Base-by-base conservation (phyloP, 23 red algal genomes). In the Gracilaria vermiculophylla region DNA sequence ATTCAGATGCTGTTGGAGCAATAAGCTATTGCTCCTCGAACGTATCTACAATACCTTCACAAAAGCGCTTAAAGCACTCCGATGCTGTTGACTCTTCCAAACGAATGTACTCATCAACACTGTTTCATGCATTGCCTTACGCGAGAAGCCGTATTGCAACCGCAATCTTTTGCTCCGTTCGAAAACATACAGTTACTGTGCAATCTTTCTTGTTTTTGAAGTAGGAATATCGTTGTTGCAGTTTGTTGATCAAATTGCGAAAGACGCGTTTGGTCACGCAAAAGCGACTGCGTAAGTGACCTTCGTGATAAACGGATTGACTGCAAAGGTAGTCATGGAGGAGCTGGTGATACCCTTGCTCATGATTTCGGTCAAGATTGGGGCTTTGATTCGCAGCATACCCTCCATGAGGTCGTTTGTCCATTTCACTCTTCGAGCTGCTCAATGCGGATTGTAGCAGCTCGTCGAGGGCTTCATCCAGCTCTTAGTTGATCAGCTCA, bases 21-120 rank as follows among this genome's bases (percentile, higher is more conserved):
- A 74, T 39, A 19, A 81, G 37, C 34, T 73, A 81, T 36, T 79
- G 1, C 9, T 19, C 31, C 25, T 24, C 41, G 80, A 79, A 80
- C 25, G 16, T n/a, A 32, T 15, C 45, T 4, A 91, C 43, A 31
- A 91, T 44, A 0, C 13, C 21, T 60, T n/a, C n/a, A n/a, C n/a
- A n/a, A n/a, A n/a, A n/a, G n/a, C n/a, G n/a, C n/a, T n/a, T n/a
- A n/a, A n/a, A n/a, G n/a, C n/a, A n/a, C n/a, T n/a, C 25, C 34
- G 40, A 29, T 17, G 61, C 61, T 31, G 61, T 70, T 17, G 56
- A 69, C 0, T 50, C 80, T 11, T 39, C 21, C 56, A 69, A 0
- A 10, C 57, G 16, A 14, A 70, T 35, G 25, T 45, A 41, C 20
- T 85, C 80, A 36, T 85, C 39, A 25, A 85, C 39, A 69, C 33